phyloP scores from a whole-genome alignment of 441 rosid genomes.

The Populus hybrid region DNA sequence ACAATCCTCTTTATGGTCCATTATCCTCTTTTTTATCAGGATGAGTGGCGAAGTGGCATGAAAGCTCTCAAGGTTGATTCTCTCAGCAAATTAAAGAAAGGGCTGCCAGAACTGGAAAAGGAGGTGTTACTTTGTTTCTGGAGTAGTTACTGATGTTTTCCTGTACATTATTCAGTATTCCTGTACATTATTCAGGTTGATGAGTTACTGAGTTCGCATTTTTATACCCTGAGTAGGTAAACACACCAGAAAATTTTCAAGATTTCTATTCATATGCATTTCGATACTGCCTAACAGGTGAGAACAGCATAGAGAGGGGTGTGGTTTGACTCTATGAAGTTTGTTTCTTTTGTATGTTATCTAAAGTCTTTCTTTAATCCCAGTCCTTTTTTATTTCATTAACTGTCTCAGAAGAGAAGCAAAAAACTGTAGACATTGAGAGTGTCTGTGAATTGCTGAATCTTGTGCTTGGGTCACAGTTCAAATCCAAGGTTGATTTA shows the following conservation, averaged over 20 bases:
- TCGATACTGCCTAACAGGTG: slow-evolving; percentile 88
- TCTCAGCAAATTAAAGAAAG: slow-evolving; percentile 63
- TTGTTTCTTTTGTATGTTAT: too few species aligned
- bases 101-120: slow-evolving; percentile 63
- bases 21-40: slow-evolving; percentile 37
- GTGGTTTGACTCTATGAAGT: slow-evolving; percentile 11
- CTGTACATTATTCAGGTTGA: background rate
- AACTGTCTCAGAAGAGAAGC: slow-evolving; percentile 74
- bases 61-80: slow-evolving; percentile 66
- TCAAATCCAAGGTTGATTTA: slow-evolving; percentile 66
- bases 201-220: slow-evolving; percentile 9
- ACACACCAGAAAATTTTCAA: slow-evolving; percentile 58
- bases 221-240: slow-evolving; percentile 46
- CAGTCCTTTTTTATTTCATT: background rate
- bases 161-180: background rate
- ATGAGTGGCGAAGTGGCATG: slow-evolving; percentile 84
- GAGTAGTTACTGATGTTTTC: background rate
- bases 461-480: slow-evolving; percentile 72
- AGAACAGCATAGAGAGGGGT: background rate
- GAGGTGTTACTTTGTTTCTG: slow-evolving; percentile 39
- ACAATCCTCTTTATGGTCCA: background rate
- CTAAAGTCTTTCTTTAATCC: slow-evolving; percentile 12
- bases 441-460: slow-evolving; percentile 76
- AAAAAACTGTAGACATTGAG: slow-evolving; percentile 87
- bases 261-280: slow-evolving; percentile 88